Base-by-base conservation (phyloP, 768 basidiomycete species). In the Tricholoma saponaceum region DNA sequence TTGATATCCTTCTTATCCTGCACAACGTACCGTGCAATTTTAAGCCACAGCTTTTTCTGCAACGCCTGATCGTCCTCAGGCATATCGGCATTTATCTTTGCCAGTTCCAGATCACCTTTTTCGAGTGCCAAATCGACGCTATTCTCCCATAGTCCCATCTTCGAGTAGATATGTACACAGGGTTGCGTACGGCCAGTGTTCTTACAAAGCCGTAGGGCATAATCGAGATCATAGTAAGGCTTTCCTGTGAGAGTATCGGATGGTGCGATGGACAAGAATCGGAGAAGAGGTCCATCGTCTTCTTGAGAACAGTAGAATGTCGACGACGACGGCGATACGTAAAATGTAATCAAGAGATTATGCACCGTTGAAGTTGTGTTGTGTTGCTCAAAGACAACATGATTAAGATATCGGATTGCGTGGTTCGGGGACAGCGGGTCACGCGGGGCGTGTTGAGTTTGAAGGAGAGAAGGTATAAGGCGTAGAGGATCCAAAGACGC, bases 1-100 rank as follows among this genome's bases (percentile, higher is more conserved):
- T 97, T 96, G 72, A 99, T 96, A 63, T 98, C 97, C 67, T 95
- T 89, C 79, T 97, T 92, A 73, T 98, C 93, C 67, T 96, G 94
- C 13, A 99, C 95, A 43, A 98, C 95, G 72, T 95, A 95, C 61
- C 89, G 90, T n/a, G 97, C 97, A 63, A 98, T 94, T 77, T 98
- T 98, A 54, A 99, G 76, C 97, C 97, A 99, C 53, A 99, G 76
- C 71, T 94, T 95, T 78, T 96, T 98, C 59, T 92, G 76, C 60
- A 98, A 67, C 32, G 83, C 82, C 53, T 84, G 84, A 66, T 98
- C 95, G 58, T 94, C 94, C 63, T 92, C 92, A 7, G 93, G 94
- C 81, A 89, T 89, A 68, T 99, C 93, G 3, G 97, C 97, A 64
- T 97, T 95, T 62, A 89, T 83, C 74, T 92, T 97, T 7, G 97